Conservation (phyloP, 805 yeast genomes). For the Hermanozyma aechmeae region DNA sequence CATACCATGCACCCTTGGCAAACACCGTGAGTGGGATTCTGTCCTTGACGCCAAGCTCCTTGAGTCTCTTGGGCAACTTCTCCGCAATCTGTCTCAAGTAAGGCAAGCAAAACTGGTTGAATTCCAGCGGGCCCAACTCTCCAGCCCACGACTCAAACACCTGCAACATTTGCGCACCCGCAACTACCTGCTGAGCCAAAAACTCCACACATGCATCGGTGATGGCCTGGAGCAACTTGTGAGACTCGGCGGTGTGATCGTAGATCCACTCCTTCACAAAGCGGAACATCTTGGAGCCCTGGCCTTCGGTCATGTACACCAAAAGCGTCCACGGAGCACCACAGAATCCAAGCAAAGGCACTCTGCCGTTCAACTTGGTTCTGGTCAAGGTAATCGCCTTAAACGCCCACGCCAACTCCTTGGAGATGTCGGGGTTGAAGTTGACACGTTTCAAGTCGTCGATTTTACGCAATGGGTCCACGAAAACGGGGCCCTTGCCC, state of each 20-base stretch:
- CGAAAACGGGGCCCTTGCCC: constrained; percentile 90
- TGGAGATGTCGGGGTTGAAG: constrained; percentile 59
- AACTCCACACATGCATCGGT: constrained; percentile 89
- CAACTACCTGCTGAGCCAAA: constrained; percentile 86
- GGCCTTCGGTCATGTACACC: constrained; percentile 97
- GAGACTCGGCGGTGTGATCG: constrained; percentile 64
- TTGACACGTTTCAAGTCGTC: constrained; percentile 53
- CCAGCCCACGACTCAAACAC: constrained; percentile 98
- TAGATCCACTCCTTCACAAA: constrained; percentile 90
- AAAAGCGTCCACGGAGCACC: constrained; percentile 98
- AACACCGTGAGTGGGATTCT: constrained; percentile 81
- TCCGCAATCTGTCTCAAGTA: constrained; percentile 69
- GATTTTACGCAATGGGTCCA: constrained; percentile 73
- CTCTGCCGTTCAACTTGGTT: constrained; percentile 75
- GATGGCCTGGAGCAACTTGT: constrained; percentile 60
- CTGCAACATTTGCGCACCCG: constrained; percentile 97
- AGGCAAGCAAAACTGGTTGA: constrained; percentile 81
- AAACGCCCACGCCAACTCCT: constrained; percentile 89
- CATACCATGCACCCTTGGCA: constrained; percentile 97
- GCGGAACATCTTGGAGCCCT: constrained; percentile 86
- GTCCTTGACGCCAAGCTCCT: constrained; percentile 62
- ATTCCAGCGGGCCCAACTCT: constrained; percentile 85
- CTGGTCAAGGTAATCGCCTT: constrained; percentile 91
- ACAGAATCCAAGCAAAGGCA: constrained; percentile 88
- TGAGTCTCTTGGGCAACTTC: constrained; percentile 58